phyloP scores from a whole-genome alignment of 2,329 filamentous ascomycete species.

The Lachnellula arida region DNA sequence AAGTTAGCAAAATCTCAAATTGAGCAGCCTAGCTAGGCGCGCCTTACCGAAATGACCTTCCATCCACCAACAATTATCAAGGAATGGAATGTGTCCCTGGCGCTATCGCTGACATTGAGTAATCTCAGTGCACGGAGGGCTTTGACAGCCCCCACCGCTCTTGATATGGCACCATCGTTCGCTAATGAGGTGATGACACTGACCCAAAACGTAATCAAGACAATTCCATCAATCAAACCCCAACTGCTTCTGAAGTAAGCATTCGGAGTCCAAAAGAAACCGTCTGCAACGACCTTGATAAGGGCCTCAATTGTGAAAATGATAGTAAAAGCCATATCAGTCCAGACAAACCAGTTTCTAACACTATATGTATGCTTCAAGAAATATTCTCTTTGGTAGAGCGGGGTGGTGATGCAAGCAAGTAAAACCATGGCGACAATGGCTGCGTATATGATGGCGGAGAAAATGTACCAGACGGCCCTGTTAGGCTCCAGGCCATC shows the following conservation, averaged over 20 bases:
- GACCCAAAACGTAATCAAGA: conserved; percentile 90
- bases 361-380: conserved; percentile 52
- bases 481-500: conserved; percentile 88
- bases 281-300: conserved; percentile 93
- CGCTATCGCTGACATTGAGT: conserved; percentile 93
- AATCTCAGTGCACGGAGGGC: conserved; percentile 85
- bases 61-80: conserved; percentile 90
- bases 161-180: conserved; percentile 77
- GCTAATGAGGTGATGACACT: conserved; percentile 81
- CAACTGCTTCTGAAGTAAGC: conserved; percentile 95
- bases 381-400: conserved; percentile 90
- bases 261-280: conserved; percentile 94
- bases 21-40: background rate
- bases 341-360: conserved; percentile 91
- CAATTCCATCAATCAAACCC: conserved; percentile 91
- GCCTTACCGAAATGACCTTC: conserved; percentile 64
- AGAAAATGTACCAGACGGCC: conserved; percentile 87
- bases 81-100: conserved; percentile 93
- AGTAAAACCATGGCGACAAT: conserved; percentile 98
- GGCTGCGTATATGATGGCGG: conserved; percentile 85
- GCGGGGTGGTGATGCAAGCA: conserved; percentile 87
- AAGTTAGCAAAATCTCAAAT: conserved; percentile 6
- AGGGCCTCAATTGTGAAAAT: conserved; percentile 81
- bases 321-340: conserved; percentile 82
- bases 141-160: conserved; percentile 95